Evolutionary conservation across 768 basidiomycete species (phyloP), one percentile per base, ranked within the genome.

Genomic region (Saitozyma podzolica): DNA sequence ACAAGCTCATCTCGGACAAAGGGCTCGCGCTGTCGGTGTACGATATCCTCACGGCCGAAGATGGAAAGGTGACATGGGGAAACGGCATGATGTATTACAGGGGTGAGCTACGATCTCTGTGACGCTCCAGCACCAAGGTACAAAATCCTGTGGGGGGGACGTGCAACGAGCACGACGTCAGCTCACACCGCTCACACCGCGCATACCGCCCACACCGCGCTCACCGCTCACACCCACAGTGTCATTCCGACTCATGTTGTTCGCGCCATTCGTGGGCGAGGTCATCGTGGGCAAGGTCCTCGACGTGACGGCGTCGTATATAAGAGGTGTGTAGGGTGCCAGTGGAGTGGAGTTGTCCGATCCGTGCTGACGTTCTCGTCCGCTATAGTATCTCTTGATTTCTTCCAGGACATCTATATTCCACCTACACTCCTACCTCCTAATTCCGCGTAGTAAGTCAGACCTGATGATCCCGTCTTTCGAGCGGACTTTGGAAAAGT

Each of bases 21-120:
- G 95, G 95, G 0, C 85, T 99, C 20, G 94, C 91, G 66, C 85
- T 98, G 56, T 91, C 88, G 62, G 85, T 92, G 0, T 96, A 92
- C 64, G 95, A 98, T 77, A 81, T 99, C 47, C 82, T 87, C 0
- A 85, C 91, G 66, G 89, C 87, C 0, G 89, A 91, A 1, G 93
- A 97, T 74, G 95, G 95, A 1, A 93, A 89, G 65, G 88, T 99
- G 6, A 84, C 92, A 42, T 96, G 94, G 71, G 94, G 95, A 0
- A 95, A 99, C 78, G 95, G 95, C 0, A 88, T 87, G 74, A 82
- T 95, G 73, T 98, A 93, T 89, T 93, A 98, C 76, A 92, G 90
- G 84, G 86, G 94, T 94, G 56, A 68, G 72, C 29, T 29, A 29
- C 29, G 29, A 56, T 29, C 42, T 10, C 52, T 16, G 11, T 29